Conservation (phyloP, 2,329 filamentous ascomycete species). For the Bisporella sp. region DNA sequence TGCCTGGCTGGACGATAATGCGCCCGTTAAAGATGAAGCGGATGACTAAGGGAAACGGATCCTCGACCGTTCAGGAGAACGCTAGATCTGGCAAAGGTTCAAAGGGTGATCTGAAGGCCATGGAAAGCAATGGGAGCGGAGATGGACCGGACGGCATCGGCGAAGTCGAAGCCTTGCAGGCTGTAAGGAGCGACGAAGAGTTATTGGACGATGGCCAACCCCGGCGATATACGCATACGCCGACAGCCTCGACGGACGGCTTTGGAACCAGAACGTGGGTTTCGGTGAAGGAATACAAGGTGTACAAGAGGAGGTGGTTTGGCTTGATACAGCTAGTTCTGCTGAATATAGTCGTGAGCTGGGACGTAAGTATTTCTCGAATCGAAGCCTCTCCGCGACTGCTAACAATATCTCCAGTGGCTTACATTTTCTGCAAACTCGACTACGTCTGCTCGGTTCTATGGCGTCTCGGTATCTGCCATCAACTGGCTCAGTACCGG, state of each 20-base stretch:
- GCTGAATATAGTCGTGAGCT: conserved; percentile 88
- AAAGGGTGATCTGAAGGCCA: conserved; percentile 12
- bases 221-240: not conserved
- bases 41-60: not conserved
- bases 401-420: conserved; percentile 53
- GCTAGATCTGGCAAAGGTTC: conserved; percentile 6
- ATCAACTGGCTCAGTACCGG: conserved; percentile 92
- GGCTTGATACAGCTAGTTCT: conserved; percentile 77
- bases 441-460: conserved; percentile 66
- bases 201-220: conserved; percentile 15
- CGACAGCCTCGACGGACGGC: too few species aligned
- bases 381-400: not conserved
- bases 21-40: conserved; percentile 11
- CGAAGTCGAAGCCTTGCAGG: conserved; percentile 17
- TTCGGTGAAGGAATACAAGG: conserved; percentile 32
- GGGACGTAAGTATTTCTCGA: conserved; percentile 66
- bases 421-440: conserved; percentile 85
- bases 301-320: conserved; percentile 86
- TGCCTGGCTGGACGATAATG: conserved; percentile 21
- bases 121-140: conserved; percentile 9
- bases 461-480: conserved; percentile 61
- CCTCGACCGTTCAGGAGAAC: not conserved
- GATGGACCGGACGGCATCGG: conserved; percentile 7
- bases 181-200: conserved; percentile 25
- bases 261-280: too few species aligned